A percentile compares a stretch with the other conserved stretches of the same genome.
Conservation (phyloP, 768 basidiomycete species). For the Agrocybe praecox region DNA sequence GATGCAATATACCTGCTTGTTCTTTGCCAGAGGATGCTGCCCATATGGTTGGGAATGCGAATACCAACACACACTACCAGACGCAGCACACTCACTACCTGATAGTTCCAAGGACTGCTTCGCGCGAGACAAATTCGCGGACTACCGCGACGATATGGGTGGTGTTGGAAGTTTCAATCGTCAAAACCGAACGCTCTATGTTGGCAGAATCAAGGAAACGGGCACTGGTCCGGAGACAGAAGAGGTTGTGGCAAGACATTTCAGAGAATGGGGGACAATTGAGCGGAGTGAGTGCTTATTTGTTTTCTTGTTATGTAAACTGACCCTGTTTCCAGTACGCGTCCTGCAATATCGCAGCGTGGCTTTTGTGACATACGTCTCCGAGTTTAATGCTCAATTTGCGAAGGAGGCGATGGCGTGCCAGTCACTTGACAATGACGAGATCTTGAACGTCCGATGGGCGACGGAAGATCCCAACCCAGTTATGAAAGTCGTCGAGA, state of each 20-base stretch:
- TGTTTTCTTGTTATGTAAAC: not conserved
- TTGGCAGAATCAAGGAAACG: constrained; percentile 93
- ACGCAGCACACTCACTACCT: constrained; percentile 66
- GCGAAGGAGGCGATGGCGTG: constrained; percentile 99
- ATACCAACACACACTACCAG: constrained; percentile 89
- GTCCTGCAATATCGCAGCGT: constrained; percentile 94
- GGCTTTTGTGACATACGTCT: constrained; percentile 94
- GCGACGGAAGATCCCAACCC: constrained; percentile 99
- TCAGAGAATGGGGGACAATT: constrained; percentile 94
- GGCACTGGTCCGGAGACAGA: constrained; percentile 89
- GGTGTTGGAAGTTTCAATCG: constrained; percentile 96
- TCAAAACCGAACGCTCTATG: constrained; percentile 92
- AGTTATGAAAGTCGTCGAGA: constrained; percentile 82
- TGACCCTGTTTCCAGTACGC: constrained; percentile 55
- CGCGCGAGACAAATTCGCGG: constrained; percentile 93
- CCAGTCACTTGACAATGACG: constrained; percentile 95
- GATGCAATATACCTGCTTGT: constrained; percentile 91
- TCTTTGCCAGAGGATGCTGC: constrained; percentile 96
- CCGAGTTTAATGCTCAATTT: constrained; percentile 87
- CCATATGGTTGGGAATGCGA: constrained; percentile 99
- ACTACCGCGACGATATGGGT: constrained; percentile 99
- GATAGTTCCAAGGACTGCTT: constrained; percentile 97
- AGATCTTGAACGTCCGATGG: constrained; percentile 98
- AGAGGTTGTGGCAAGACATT: constrained; percentile 88
- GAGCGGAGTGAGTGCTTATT: constrained; percentile 71